Evolutionary conservation across 352 stramenopile genomes (phyloP), one percentile per base, ranked within the genome.

Genomic region (Phytophthora meadii): DNA sequence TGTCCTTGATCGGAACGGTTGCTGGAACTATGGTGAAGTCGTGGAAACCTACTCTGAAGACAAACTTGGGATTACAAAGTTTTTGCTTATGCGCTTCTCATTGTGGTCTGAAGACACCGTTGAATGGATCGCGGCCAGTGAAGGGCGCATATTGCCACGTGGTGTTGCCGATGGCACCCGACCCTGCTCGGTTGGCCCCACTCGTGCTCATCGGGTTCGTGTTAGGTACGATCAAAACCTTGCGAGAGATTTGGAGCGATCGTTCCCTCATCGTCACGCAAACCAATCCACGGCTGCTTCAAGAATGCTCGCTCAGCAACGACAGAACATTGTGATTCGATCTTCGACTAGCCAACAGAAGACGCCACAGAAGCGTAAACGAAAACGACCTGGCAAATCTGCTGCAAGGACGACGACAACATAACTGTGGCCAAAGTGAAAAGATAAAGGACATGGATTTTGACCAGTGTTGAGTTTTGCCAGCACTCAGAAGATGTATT

Each of bases 21-120:
- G 82, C 50, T 96, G 88, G 88, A 91, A 90, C 45, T 78, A 90
- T n/a, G 88, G 83, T 9, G 75, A 92, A 56, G 82, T 96, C 3
- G 41, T 90, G 9, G 81, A 94, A 22, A 58, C 81, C 10, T 85
- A 81, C 54, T 58, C 61, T 12, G 79, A 94, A 64, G 61, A 56
- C 7, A 71, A 37, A 4, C 48, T 56, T 4, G 22, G 63, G 2
- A 51, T 69, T 48, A 28, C 81, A 14, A 94, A 87, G 56, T 90
- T 88, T 65, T 71, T 93, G 30, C 65, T 87, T 36, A 60, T 96
- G 52, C 85, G 77, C 12, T 79, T 89, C 37, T 79, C 78, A n/a
- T 44, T 85, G 24, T 93, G 84, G 77, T 76, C 76, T 32, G 64
- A 80, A 8, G 77, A 84, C 30, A 71, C 67, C 0, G 72, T 79